Base-by-base conservation (phyloP, 495 filamentous ascomycete species). In the Talaromyces proteolyticus region DNA sequence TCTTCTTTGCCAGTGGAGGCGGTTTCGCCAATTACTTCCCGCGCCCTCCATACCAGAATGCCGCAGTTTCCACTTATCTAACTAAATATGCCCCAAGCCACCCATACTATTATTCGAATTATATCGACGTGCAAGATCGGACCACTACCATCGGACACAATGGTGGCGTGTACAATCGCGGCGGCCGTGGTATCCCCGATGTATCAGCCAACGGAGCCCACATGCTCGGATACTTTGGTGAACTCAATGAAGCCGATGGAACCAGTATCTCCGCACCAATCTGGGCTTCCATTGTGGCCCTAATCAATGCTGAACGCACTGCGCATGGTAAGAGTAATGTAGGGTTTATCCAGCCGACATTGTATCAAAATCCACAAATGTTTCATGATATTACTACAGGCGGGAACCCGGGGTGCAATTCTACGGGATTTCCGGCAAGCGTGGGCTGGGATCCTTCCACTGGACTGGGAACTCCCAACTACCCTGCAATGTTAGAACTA, bases 341-440 rank as follows among this genome's bases (percentile, higher is more conserved):
- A 47, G 87, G 87, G 0, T 89, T 89, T 68, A 55, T 89, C 20
- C 89, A 91, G 60, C 86, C 85, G 0, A 86, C 81, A 82, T 56
- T 91, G 21, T 91, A 89, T 63, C 67, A 67, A 8, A 63, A 57
- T 6, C 79, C 68, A 8, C 61, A 65, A 25, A 50, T 62, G 7
- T 66, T 89, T 45, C 87, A 75, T 11, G 87, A 91, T 55, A 79
- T 91, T 38, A 70, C 69, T 3, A 44, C 57, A 7, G 84, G 84
- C 0, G 77, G 75, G 5, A 81, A 77, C 26, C 72, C 64, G 0
- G 87, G 86, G 1, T 89, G 86, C 54, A 72, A 72, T 37, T 75
- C 72, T 0, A 56, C 29, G 2, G 29, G 8, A 2, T 34, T 34
- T 34, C 8, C 29, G 8, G 29, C 29, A 14, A 8, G 14, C 8